Evolutionary conservation across 768 basidiomycete species (phyloP).

Genomic region (Auricularia heimuer): DNA sequence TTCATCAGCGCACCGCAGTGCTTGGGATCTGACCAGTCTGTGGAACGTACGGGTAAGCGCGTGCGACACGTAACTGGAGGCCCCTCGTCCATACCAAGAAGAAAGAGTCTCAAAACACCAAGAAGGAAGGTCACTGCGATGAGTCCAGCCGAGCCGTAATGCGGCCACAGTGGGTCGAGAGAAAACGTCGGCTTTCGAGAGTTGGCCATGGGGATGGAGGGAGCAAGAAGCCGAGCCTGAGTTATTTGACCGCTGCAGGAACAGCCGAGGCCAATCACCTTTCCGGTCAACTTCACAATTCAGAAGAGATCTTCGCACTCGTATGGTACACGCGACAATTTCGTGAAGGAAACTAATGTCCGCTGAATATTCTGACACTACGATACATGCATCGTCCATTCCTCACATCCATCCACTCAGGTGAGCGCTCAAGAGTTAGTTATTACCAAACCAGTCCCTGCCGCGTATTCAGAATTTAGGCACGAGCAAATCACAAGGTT

Average conservation of each 20-base stretch:
- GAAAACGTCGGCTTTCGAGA: conserved; percentile 20
- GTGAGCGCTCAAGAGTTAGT: no score
- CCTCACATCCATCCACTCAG: no score
- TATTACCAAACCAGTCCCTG: background rate
- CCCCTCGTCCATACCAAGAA: conserved; percentile 32
- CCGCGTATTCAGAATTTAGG: background rate
- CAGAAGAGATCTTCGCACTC: no score
- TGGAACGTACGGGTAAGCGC: background rate
- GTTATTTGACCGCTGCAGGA: no score
- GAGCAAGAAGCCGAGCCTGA: background rate
- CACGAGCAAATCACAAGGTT: background rate
- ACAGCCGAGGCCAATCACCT: no score
- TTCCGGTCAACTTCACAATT: no score
- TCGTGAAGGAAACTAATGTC: no score
- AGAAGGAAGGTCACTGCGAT: conserved; percentile 31
- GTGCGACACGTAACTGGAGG: background rate
- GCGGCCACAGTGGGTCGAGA: conserved; percentile 41
- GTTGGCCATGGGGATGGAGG: conserved; percentile 13
- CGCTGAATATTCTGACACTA: no score
- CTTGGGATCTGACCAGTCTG: conserved; percentile 64
- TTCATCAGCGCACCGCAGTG: conserved; percentile 65
- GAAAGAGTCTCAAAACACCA: conserved; percentile 32
- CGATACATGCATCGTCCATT: no score
- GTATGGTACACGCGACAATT: no score
- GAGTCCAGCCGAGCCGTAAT: conserved; percentile 33